Evolutionary conservation across 805 yeast genomes (phyloP).

Genomic region (Starmerella apis): DNA sequence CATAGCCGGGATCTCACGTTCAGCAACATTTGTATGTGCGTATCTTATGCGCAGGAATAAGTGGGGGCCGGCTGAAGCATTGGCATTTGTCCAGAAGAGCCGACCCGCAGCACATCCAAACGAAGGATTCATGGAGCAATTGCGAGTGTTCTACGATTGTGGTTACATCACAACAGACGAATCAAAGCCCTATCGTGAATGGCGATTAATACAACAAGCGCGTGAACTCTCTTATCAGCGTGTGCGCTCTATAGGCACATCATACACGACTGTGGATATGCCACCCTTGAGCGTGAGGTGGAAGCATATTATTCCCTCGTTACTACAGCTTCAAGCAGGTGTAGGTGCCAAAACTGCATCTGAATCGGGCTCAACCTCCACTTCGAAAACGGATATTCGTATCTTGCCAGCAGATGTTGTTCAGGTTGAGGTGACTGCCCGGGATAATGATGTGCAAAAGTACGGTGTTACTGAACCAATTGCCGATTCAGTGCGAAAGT

Average conservation of each 20-base stretch:
- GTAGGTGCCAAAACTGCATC: not conserved
- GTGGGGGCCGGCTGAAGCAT: conserved; percentile 44
- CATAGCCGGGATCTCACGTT: conserved; percentile 88
- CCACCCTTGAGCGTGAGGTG: conserved; percentile 21
- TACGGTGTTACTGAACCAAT: conserved; percentile 16
- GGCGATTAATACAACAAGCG: conserved; percentile 31
- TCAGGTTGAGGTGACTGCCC: conserved; percentile 15
- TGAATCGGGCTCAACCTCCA: not conserved
- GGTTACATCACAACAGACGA: conserved; percentile 30
- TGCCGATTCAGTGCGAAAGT: conserved; percentile 6
- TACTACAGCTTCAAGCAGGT: conserved; percentile 4
- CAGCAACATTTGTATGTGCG: conserved; percentile 76
- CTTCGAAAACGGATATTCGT: not conserved
- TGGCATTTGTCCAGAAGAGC: conserved; percentile 64
- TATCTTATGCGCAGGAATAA: conserved; percentile 76
- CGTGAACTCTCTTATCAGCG: conserved; percentile 7
- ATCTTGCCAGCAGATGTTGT: not conserved
- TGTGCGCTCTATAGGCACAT: conserved; percentile 1
- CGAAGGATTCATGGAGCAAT: conserved; percentile 60
- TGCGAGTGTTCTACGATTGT: conserved; percentile 47
- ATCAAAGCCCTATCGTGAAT: conserved; percentile 34
- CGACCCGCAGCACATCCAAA: conserved; percentile 59
- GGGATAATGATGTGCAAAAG: not conserved
- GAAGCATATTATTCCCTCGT: conserved; percentile 21
- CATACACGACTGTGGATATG: conserved; percentile 34